Percentiles rank a stretch among this genome's conserved stretches.
phyloP scores from a whole-genome alignment of 2,329 filamentous ascomycete species.

The Diaporthe australafricana region DNA sequence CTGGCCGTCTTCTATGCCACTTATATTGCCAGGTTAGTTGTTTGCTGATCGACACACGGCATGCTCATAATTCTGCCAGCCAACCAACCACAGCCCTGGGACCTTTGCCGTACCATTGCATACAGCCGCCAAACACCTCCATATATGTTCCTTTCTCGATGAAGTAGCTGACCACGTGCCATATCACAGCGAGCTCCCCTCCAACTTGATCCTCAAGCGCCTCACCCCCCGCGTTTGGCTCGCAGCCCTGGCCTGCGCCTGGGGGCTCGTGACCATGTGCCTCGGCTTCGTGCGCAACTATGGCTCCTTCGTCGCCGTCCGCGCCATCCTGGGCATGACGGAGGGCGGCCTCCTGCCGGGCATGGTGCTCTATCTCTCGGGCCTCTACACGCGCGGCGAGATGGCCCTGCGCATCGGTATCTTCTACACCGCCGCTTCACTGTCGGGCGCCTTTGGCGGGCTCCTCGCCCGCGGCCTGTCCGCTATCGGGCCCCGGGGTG shows the following conservation, averaged over 20 bases:
- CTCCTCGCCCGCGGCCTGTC: constrained; percentile 71
- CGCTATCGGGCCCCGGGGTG: constrained; percentile 66
- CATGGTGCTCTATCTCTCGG: constrained; percentile 75
- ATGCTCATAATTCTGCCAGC: too few relatives aligned
- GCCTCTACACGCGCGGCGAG: constrained; percentile 70
- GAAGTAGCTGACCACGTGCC: constrained; percentile 7
- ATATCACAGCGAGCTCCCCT: constrained; percentile 66
- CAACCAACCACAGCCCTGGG: too few relatives aligned
- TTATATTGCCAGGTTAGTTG: constrained; percentile 66
- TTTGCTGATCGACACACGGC: background rate
- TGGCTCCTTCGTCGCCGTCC: constrained; percentile 69
- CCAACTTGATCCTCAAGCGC: constrained; percentile 72
- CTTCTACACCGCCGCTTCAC: constrained; percentile 75
- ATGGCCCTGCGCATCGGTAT: constrained; percentile 73
- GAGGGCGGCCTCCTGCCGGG: constrained; percentile 76
- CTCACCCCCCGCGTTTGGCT: constrained; percentile 71
- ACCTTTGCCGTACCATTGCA: too few relatives aligned
- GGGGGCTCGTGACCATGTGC: constrained; percentile 70
- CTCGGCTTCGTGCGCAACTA: constrained; percentile 65
- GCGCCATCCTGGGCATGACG: constrained; percentile 70
- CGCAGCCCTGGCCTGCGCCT: constrained; percentile 64
- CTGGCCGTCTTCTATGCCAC: constrained; percentile 74
- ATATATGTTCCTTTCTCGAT: background rate
- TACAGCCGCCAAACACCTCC: background rate
- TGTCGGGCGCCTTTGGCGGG: constrained; percentile 74